Conservation (phyloP, 306 rosid genomes). For the Pyrus pyrifolia region DNA sequence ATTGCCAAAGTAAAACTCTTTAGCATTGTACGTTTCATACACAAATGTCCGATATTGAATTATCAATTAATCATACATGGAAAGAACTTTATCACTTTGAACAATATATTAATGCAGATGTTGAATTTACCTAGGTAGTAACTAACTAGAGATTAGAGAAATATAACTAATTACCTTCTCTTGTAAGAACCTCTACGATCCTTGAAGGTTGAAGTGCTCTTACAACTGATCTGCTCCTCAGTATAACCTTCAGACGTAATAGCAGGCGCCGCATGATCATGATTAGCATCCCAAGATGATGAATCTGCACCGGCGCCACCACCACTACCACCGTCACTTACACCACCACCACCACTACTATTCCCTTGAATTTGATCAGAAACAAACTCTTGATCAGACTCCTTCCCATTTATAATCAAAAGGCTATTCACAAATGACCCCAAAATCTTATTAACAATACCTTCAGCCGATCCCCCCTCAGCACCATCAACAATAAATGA, state of each 20-base stretch:
- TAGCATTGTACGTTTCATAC: neutral
- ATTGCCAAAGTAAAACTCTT: neutral
- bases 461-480: conserved; percentile 17
- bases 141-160: neutral
- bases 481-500: neutral
- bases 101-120: neutral
- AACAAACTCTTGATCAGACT: neutral
- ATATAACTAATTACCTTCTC: conserved; percentile 36
- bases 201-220: conserved; percentile 20
- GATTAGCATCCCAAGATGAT: neutral
- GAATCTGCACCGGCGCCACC: neutral
- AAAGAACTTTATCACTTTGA: neutral
- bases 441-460: conserved; percentile 29
- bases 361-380: conserved; percentile 4
- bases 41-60: neutral
- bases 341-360: neutral
- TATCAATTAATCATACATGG: neutral
- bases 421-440: conserved; percentile 38
- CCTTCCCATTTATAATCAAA: conserved; percentile 14
- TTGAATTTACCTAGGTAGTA: neutral
- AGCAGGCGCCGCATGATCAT: neutral
- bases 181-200: conserved; percentile 54
- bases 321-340: no score
- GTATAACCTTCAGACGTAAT: conserved; percentile 35
- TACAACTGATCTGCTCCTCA: conserved; percentile 18